Percentiles rank a stretch among this genome's conserved stretches.
phyloP scores from a whole-genome alignment of 1,139 yeast genomes.

The Eremothecium cymbalariae region DNA sequence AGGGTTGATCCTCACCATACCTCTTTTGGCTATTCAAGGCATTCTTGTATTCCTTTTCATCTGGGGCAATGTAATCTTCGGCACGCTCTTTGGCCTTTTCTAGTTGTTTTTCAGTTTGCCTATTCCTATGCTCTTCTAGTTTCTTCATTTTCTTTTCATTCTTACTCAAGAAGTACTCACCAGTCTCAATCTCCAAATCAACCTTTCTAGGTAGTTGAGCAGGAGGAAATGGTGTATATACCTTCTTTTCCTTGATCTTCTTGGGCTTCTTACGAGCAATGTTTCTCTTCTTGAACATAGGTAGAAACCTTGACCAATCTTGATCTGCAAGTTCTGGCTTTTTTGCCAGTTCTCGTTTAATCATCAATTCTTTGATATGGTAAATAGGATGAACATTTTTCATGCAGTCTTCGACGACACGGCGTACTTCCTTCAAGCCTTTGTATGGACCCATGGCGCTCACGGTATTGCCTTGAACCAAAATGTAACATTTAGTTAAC shows the following conservation, averaged over 20 bases:
- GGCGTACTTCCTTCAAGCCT: constrained; percentile 84
- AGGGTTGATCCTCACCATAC: constrained; percentile 14
- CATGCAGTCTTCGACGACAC: constrained; percentile 98
- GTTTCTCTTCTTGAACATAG: constrained; percentile 92
- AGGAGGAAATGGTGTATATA: constrained; percentile 99
- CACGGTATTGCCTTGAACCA: constrained; percentile 97
- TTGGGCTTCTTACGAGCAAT: constrained; percentile 89
- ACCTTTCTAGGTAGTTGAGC: constrained; percentile 94
- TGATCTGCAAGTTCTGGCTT: constrained; percentile 92
- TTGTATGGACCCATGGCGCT: constrained; percentile 95
- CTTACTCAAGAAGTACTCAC: constrained; percentile 92
- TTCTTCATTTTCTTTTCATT: constrained; percentile 68
- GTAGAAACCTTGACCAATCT: constrained; percentile 95
- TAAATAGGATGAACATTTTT: constrained; percentile 91
- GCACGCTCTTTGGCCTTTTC: constrained; percentile 62
- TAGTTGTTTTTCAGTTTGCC: constrained; percentile 63
- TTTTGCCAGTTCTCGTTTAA: constrained; percentile 87
- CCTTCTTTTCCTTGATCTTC: constrained; percentile 64
- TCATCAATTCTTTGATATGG: constrained; percentile 95
- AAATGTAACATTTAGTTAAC: constrained; percentile 83
- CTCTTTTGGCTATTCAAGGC: constrained; percentile 16
- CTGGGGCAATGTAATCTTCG: constrained; percentile 79
- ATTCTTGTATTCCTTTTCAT: constrained; percentile 47
- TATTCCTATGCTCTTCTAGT: constrained; percentile 67
- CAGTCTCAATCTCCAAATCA: constrained; percentile 95